These are phyloP conservation scores for Lasiodiplodia citricola DNA, from an alignment of 2,329 filamentous ascomycete genomes.

Conservation along the genomic window DNA sequence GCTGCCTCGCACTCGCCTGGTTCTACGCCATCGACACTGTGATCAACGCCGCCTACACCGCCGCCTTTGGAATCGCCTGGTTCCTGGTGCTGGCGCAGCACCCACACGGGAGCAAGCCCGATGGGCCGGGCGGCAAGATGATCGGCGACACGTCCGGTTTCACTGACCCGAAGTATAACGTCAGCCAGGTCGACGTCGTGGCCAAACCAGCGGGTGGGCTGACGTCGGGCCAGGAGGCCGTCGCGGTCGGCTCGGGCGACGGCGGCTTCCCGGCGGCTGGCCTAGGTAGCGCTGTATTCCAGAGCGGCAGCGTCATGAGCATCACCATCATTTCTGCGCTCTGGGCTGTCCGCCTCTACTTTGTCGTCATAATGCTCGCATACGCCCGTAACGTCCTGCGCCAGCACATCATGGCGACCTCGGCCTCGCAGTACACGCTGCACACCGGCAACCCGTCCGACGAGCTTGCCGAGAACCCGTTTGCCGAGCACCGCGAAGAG, in stretches of 20 bases:
- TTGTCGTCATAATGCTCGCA: slow-evolving; percentile 80
- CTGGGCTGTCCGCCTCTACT: slow-evolving; percentile 80
- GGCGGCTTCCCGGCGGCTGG: slow-evolving; percentile 43
- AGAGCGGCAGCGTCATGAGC: slow-evolving; percentile 73
- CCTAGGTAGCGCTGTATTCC: slow-evolving; percentile 68
- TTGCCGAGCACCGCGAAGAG: slow-evolving; percentile 70
- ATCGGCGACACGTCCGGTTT: slow-evolving; percentile 70
- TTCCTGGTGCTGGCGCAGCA: slow-evolving; percentile 74
- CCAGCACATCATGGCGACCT: slow-evolving; percentile 62
- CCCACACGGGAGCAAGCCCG: slow-evolving; percentile 51
- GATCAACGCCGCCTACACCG: slow-evolving; percentile 82
- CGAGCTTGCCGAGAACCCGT: slow-evolving; percentile 68
- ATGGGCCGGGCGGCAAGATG: slow-evolving; percentile 55
- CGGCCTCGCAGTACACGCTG: slow-evolving; percentile 28
- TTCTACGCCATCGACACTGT: slow-evolving; percentile 82
- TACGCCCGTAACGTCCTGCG: slow-evolving; percentile 80
- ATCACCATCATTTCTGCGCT: slow-evolving; percentile 76
- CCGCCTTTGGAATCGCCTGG: slow-evolving; percentile 82
- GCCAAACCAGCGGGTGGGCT: slow-evolving; percentile 54
- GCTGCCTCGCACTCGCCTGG: slow-evolving; percentile 82
- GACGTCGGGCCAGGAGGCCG: slow-evolving; percentile 57
- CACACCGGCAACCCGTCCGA: slow-evolving; percentile 26
- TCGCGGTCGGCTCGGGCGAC: slow-evolving; percentile 52
- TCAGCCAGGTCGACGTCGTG: slow-evolving; percentile 61
- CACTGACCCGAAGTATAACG: slow-evolving; percentile 66